Evolutionary conservation across 2,329 filamentous ascomycete genomes (phyloP), one percentile per base, ranked within the genome.

Genomic region (Colletotrichum sojae): DNA sequence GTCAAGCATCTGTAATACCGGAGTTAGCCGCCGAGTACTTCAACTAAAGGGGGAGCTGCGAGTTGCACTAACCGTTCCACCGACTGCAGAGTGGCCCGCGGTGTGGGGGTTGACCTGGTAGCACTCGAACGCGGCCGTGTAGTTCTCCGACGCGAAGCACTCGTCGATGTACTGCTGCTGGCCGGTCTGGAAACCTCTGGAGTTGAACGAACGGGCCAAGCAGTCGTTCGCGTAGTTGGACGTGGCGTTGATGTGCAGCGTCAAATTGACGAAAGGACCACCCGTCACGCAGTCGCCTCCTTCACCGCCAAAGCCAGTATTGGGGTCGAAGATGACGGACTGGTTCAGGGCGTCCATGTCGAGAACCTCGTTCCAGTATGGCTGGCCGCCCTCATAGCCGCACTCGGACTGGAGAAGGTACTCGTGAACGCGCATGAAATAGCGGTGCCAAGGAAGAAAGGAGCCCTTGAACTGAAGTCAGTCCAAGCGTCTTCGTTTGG

Each of bases 361-460:
- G 31, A 63, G 53, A 20, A 63, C 61, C 18, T 63, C 61, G 31
- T 63, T 63, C 61, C 61, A 63, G 43, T 63, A 73, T 53, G 75
- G 74, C 46, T 78, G 76, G 27, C 68, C 69, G 9, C 75, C 77
- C 1, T 63, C 74, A 67, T 77, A 79, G 12, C 71, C 73, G 67
- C 77, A 78, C 52, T 76, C 73, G 10, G 68, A 58, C 8, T 75
- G 71, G 10, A 79, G 71, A 2, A 73, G 67, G 5, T 45, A 61
- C 64, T 78, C 77, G 52, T 78, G 76, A 8, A 75, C 73, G n/a
- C 71, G 55, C 71, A 78, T 66, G 45, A 75, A 70, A n/a, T 75
- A 71, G 16, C 77, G 67, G 58, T 78, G 77, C 67, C 73, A 79
- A 18, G 43, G 25, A 36, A 36, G 31, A 10, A 36, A 36, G 10